Base-by-base conservation (phyloP, 108 stramenopile genomes). In the Cyclotella choctawhatcheeana region DNA sequence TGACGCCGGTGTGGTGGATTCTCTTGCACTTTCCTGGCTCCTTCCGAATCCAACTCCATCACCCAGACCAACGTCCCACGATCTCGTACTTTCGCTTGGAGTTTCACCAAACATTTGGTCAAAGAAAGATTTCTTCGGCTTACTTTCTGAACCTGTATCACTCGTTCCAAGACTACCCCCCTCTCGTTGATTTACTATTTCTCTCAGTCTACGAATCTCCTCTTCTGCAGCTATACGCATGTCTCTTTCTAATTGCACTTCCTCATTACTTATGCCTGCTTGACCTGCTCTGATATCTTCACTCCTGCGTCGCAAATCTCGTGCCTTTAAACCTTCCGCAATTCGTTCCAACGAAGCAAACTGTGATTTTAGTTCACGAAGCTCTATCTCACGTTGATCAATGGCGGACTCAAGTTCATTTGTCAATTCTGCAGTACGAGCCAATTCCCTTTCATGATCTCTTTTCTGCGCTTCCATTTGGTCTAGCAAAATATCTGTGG, bases 321-420 rank as follows among this genome's bases (percentile, higher is more conserved):
- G 63, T 5, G 45, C 53, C 40, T 77, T 58, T 45, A 70, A 59
- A 44, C 55, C 62, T 32, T 44, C 53, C 44, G 55, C 37, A 58
- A 79, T 63, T 21, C 71, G 43, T 53, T 79, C 71, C 35, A 79
- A 60, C 2, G 55, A 52, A 31, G 54, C 52, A n/a, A 67, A 72
- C 16, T 69, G 55, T 16, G 71, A 58, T 25, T 68, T 69, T 48
- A 79, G 37, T 25, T 67, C 47, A 27, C 44, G n/a, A 65, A 79
- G 60, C 51, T 79, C 78, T 43, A 71, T 33, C 30, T 79, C 78
- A 29, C 78, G 53, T 3, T 18, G 33, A 18, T 48, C 27, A 55
- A 79, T 79, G 3, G 78, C 78, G 31, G 52, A 58, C 58, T 79
- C 71, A 25, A 79, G 58, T 44, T 79, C 78, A 50, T 68, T 73